These are phyloP conservation scores for Penicillium paxilli DNA, from an alignment of 495 filamentous ascomycete genomes.

Conservation along the genomic window DNA sequence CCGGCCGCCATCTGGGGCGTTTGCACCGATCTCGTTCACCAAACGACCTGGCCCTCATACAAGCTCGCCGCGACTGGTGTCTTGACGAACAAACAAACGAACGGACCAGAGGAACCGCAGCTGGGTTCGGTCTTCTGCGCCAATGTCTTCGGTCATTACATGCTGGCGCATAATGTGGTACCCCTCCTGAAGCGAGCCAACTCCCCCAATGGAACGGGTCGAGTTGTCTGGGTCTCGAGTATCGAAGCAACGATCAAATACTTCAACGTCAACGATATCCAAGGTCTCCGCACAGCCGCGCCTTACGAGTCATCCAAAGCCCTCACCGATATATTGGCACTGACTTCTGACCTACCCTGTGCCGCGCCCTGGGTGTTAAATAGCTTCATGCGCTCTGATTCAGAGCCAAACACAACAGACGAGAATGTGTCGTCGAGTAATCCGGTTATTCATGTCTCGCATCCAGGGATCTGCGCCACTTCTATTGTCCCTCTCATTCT, in stretches of 20 bases:
- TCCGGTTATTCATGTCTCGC: constrained; percentile 72
- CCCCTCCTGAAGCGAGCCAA: constrained; percentile 63
- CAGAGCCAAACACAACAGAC: constrained; percentile 7
- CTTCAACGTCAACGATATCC: constrained; percentile 70
- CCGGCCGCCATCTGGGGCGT: constrained; percentile 56
- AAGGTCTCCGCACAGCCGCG: constrained; percentile 58
- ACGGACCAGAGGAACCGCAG: constrained; percentile 44
- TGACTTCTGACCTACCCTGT: constrained; percentile 70
- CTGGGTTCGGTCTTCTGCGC: constrained; percentile 84
- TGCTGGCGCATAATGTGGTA: constrained; percentile 77
- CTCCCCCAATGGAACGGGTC: constrained; percentile 44
- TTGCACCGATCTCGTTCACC: constrained; percentile 62
- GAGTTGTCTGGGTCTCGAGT: constrained; percentile 84
- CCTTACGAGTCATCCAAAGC: constrained; percentile 88
- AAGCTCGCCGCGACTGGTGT: constrained; percentile 66
- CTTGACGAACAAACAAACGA: constrained; percentile 40
- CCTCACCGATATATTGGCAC: constrained; percentile 75
- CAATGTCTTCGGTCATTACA: constrained; percentile 94
- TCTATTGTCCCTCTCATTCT: constrained; percentile 69
- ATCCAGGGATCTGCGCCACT: constrained; percentile 86
- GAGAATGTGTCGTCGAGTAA: not conserved
- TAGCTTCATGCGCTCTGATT: constrained; percentile 46
- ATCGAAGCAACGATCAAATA: constrained; percentile 62
- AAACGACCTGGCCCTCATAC: constrained; percentile 76
- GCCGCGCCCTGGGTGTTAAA: constrained; percentile 53